Conservation (phyloP, 441 rosid species). For the Melastoma candidum region DNA sequence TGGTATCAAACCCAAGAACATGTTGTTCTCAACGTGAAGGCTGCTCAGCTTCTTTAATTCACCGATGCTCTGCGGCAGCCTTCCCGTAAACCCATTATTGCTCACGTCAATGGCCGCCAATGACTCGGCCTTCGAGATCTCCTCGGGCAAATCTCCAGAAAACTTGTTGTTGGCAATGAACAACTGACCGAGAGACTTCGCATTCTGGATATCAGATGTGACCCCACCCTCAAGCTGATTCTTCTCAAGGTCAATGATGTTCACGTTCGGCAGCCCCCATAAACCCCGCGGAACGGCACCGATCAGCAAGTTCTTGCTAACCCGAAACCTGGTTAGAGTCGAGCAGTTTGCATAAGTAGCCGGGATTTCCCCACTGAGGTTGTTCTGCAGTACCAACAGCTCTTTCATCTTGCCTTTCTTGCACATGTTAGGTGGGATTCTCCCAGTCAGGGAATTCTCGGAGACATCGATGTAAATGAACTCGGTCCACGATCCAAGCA, state of each 20-base stretch:
- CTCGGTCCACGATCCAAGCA: constrained; percentile 17
- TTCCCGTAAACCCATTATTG: constrained; percentile 8
- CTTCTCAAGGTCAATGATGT: constrained; percentile 12
- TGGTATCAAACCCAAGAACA: constrained; percentile 11
- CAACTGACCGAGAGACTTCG: constrained; percentile 10
- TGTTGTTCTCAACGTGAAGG: constrained; percentile 5
- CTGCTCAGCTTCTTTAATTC: constrained; percentile 8
- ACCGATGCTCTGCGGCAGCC: constrained; percentile 6
- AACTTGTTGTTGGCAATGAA: constrained; percentile 6
- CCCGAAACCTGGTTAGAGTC: constrained; percentile 11
- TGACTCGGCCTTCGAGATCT: constrained; percentile 3
- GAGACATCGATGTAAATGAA: constrained; percentile 14
- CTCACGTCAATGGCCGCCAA: constrained; percentile 9
- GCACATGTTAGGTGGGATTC: constrained; percentile 15
- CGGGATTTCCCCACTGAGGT: constrained; percentile 14
- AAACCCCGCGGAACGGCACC: constrained; percentile 9
- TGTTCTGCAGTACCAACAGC: constrained; percentile 12
- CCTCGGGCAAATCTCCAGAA: constrained; percentile 8
- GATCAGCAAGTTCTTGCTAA: constrained; percentile 13
- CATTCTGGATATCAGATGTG: constrained; percentile 10
- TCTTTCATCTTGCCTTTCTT: constrained; percentile 12
- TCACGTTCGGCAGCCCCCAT: constrained; percentile 12
- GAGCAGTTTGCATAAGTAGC: constrained; percentile 6
- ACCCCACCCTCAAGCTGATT: constrained; percentile 11
- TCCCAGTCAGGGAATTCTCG: constrained; percentile 11